Conservation (phyloP, 345 rosid genomes). For the Nephelium lappaceum region DNA sequence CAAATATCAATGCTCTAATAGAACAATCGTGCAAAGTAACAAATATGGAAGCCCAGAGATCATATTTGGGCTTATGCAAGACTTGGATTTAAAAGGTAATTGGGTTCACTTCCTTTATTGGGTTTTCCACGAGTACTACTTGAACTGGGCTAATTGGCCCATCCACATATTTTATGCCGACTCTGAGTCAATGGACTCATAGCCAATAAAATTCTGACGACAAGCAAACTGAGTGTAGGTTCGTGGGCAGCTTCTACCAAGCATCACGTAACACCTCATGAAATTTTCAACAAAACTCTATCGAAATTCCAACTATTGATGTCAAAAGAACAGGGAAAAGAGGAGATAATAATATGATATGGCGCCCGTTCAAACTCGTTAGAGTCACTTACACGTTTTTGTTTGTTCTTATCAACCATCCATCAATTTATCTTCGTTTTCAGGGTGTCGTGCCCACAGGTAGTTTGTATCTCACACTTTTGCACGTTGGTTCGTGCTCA, state of each 20-base stretch:
- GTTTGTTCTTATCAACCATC: neutral
- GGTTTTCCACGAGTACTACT: too few species aligned
- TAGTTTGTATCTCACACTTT: neutral
- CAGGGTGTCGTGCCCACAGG: neutral
- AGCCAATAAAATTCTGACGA: too few species aligned
- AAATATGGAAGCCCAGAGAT: neutral
- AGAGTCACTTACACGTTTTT: neutral
- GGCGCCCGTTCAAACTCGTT: neutral
- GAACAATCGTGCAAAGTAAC: too few species aligned
- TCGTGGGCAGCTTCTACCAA: too few species aligned
- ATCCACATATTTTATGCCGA: neutral
- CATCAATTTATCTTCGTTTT: neutral
- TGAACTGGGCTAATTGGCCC: neutral
- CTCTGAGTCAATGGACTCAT: neutral
- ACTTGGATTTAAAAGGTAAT: too few species aligned
- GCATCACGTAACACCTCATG: neutral
- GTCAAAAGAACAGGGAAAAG: neutral
- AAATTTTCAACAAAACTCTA: neutral
- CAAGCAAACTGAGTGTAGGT: too few species aligned
- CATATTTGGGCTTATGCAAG: neutral
- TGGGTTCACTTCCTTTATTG: too few species aligned
- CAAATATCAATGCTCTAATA: too few species aligned
- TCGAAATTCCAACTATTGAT: neutral
- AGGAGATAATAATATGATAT: neutral
- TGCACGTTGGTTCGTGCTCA: neutral